A percentile compares a stretch with the other conserved stretches of the same genome.
These are phyloP conservation scores for Yamadazyma philogaea DNA, from an alignment of 805 yeast species.

Conservation along the genomic window DNA sequence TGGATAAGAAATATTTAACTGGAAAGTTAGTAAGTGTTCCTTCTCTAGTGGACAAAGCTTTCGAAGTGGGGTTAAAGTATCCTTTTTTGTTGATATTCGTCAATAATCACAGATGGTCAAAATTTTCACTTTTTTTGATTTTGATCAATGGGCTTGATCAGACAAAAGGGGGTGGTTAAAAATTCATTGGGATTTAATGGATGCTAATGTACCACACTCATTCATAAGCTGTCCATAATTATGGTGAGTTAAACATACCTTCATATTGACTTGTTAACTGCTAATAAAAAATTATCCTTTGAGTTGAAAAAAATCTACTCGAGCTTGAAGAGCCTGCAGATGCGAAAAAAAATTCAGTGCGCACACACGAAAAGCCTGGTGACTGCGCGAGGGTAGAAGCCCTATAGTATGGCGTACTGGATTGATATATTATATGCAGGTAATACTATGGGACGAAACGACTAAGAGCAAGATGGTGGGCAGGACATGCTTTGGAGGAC, in stretches of 20 bases:
- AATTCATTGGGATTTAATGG: background rate
- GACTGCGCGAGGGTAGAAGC: conserved; percentile 7
- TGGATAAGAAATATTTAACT: conserved; percentile 99
- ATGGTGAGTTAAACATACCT: conserved; percentile 33
- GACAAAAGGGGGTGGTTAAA: background rate
- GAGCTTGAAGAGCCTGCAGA: conserved; percentile 3
- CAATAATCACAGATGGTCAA: background rate
- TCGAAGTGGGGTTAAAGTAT: too few species aligned
- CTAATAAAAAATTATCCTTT: conserved; percentile 14
- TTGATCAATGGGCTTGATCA: background rate
- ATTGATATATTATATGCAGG: background rate
- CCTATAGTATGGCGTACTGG: background rate
- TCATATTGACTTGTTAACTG: conserved; percentile 33
- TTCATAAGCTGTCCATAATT: background rate
- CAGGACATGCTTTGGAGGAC: too few species aligned
- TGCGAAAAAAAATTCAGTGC: conserved; percentile 1
- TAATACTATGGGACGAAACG: too few species aligned
- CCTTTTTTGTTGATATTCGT: background rate
- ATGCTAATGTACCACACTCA: background rate
- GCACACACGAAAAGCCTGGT: conserved; percentile 1
- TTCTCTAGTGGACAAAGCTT: too few species aligned
- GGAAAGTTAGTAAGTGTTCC: conserved; percentile 15
- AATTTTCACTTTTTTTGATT: background rate
- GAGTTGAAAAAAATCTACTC: conserved; percentile 13
- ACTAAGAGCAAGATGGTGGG: too few species aligned